These are phyloP conservation scores for Filobasidium wieringae DNA, from an alignment of 768 basidiomycete genomes.

Conservation along the genomic window DNA sequence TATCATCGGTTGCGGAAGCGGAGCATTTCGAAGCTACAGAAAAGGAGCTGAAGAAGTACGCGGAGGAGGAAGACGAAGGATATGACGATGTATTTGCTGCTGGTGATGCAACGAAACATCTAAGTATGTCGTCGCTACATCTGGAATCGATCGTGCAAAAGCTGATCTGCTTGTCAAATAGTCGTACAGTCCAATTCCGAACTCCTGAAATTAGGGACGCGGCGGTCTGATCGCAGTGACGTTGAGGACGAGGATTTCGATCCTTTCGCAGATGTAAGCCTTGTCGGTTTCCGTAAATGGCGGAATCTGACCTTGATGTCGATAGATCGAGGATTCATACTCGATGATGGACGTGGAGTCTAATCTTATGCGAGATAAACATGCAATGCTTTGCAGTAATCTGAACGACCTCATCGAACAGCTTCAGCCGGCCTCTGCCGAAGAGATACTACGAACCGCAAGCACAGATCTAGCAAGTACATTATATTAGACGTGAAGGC, in stretches of 20 bases:
- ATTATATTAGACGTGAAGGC: background rate
- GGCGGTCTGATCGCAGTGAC: slow-evolving; percentile 74
- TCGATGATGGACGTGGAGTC: slow-evolving; percentile 83
- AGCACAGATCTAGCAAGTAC: slow-evolving; percentile 71
- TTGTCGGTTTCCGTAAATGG: slow-evolving; percentile 3
- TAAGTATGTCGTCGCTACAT: background rate
- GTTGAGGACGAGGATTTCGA: slow-evolving; percentile 70
- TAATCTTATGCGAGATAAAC: slow-evolving; percentile 83
- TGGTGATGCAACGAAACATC: background rate
- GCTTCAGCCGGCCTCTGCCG: slow-evolving; percentile 66
- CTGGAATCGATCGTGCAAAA: background rate
- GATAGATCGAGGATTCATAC: slow-evolving; percentile 81
- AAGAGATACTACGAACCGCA: slow-evolving; percentile 61
- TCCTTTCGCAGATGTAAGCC: slow-evolving; percentile 80
- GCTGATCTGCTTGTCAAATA: background rate
- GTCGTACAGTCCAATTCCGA: slow-evolving; percentile 37
- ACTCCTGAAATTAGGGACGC: slow-evolving; percentile 71
- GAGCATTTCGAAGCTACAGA: background rate
- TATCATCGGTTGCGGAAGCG: background rate
- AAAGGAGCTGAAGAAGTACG: slow-evolving; percentile 55
- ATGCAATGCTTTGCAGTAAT: slow-evolving; percentile 67
- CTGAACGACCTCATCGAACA: slow-evolving; percentile 79
- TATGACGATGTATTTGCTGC: slow-evolving; percentile 81
- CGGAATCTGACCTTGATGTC: slow-evolving; percentile 1
- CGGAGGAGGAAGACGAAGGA: slow-evolving; percentile 79